Evolutionary conservation across 805 yeast genomes (phyloP).

Genomic region (Nakazawaea ishiwadae): DNA sequence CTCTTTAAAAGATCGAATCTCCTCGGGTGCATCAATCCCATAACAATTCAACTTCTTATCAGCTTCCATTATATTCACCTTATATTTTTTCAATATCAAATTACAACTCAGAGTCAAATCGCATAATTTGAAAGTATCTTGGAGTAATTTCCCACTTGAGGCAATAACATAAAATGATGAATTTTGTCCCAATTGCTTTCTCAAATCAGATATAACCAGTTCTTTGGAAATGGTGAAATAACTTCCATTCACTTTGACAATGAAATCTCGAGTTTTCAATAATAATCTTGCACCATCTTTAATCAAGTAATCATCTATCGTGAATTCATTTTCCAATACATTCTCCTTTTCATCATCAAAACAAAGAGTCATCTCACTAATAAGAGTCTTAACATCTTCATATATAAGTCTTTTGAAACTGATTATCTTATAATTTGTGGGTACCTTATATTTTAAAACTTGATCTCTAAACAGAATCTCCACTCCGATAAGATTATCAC

Average conservation of each 20-base stretch:
- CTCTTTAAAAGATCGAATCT: not conserved
- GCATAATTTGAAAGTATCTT: not conserved
- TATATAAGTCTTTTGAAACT: not conserved
- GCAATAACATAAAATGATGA: too few relatives aligned
- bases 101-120: too few relatives aligned
- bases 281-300: not conserved
- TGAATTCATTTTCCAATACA: not conserved
- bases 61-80: not conserved
- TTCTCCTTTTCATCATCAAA: not conserved
- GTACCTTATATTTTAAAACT: not conserved
- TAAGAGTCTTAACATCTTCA: not conserved
- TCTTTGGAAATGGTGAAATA: too few relatives aligned
- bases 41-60: not conserved
- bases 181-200: too few relatives aligned
- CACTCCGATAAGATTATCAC: not conserved
- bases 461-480: not conserved
- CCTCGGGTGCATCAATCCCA: not conserved
- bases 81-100: not conserved
- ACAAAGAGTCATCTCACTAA: not conserved
- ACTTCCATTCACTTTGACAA: not conserved
- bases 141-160: not conserved
- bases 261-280: not conserved
- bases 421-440: not conserved
- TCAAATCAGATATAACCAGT: too few relatives aligned
- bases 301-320: constrained; percentile 2